Conservation (phyloP, 2,329 filamentous ascomycete species). For the Alternaria dauci region DNA sequence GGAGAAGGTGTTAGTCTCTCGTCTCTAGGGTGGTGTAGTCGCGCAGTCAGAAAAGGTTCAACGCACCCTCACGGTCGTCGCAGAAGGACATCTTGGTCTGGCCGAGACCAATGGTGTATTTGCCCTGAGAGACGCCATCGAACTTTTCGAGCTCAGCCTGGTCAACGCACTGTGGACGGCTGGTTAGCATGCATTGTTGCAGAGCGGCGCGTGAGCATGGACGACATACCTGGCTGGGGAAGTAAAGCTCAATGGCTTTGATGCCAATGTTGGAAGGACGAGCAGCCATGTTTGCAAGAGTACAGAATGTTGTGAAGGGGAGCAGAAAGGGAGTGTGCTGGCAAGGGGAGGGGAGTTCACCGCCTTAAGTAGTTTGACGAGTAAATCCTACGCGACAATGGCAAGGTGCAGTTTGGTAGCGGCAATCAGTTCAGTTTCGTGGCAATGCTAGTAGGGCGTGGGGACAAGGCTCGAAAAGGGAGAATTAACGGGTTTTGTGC, state of each 20-base stretch:
- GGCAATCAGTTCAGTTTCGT: slow-evolving; percentile 39
- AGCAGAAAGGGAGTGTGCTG: slow-evolving; percentile 26
- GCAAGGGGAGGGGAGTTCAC: slow-evolving; percentile 36
- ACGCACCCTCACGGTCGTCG: slow-evolving; percentile 61
- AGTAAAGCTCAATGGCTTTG: slow-evolving; percentile 64
- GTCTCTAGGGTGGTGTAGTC: background rate
- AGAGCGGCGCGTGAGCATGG: slow-evolving; percentile 5
- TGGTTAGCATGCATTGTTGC: slow-evolving; percentile 21
- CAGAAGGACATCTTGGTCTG: slow-evolving; percentile 66
- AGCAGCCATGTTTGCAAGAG: slow-evolving; percentile 51
- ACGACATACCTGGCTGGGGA: slow-evolving; percentile 59
- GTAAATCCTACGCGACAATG: slow-evolving; percentile 38
- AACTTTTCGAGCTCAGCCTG: slow-evolving; percentile 64
- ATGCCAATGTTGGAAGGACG: slow-evolving; percentile 62
- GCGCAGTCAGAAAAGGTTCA: background rate
- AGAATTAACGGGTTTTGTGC: slow-evolving; percentile 38
- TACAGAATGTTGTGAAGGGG: slow-evolving; percentile 23
- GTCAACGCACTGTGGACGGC: slow-evolving; percentile 58
- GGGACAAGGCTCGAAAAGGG: slow-evolving; percentile 25
- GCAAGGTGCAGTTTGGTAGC: slow-evolving; percentile 49
- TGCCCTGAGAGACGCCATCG: slow-evolving; percentile 61
- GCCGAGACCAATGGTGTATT: slow-evolving; percentile 64
- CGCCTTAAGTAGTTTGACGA: slow-evolving; percentile 44
- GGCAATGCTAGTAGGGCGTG: slow-evolving; percentile 40
- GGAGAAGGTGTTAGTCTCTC: slow-evolving; percentile 23